These are phyloP conservation scores for Harringtonia lauricola DNA, from an alignment of 2,329 filamentous ascomycete genomes.

Conservation along the genomic window DNA sequence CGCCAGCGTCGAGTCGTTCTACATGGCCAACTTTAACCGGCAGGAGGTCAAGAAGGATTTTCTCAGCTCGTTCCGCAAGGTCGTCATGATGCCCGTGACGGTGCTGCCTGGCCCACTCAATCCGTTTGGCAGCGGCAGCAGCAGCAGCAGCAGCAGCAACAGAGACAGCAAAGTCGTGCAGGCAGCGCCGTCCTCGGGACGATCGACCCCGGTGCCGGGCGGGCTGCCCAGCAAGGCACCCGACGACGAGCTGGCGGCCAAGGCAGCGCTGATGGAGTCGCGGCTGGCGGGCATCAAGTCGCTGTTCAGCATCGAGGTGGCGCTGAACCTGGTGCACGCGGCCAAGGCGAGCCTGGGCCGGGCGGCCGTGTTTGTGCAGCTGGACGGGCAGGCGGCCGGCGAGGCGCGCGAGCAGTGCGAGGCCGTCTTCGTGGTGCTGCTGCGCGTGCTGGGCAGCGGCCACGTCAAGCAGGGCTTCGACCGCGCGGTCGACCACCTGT, in stretches of 20 bases:
- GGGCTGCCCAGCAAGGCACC: slow-evolving; percentile 44
- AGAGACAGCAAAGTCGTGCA: neutral
- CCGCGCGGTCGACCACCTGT: slow-evolving; percentile 82
- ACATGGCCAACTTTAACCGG: slow-evolving; percentile 89
- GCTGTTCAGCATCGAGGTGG: slow-evolving; percentile 92
- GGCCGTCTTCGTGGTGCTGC: slow-evolving; percentile 72
- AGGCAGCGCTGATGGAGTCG: slow-evolving; percentile 94
- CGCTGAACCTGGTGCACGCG: slow-evolving; percentile 75
- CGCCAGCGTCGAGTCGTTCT: slow-evolving; percentile 81
- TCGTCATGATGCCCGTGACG: slow-evolving; percentile 97
- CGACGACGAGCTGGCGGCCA: slow-evolving; percentile 85
- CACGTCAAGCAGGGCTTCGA: slow-evolving; percentile 93
- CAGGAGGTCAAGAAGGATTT: slow-evolving; percentile 97
- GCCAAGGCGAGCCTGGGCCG: slow-evolving; percentile 84
- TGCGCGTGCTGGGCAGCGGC: slow-evolving; percentile 72
- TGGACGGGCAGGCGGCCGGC: slow-evolving; percentile 70
- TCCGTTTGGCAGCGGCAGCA: slow-evolving; percentile 32
- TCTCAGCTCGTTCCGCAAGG: slow-evolving; percentile 91
- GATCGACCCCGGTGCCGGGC: slow-evolving; percentile 2
- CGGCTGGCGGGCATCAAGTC: slow-evolving; percentile 89
- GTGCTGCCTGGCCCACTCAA: slow-evolving; percentile 60
- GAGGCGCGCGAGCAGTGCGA: slow-evolving; percentile 84
- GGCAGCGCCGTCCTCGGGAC: slow-evolving; percentile 1
- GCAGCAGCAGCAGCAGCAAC: slow-evolving; percentile 12
- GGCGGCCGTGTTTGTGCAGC: slow-evolving; percentile 67